Base-by-base conservation (phyloP, 805 yeast genomes). In the Vanderwaltozyma yarrowii region DNA sequence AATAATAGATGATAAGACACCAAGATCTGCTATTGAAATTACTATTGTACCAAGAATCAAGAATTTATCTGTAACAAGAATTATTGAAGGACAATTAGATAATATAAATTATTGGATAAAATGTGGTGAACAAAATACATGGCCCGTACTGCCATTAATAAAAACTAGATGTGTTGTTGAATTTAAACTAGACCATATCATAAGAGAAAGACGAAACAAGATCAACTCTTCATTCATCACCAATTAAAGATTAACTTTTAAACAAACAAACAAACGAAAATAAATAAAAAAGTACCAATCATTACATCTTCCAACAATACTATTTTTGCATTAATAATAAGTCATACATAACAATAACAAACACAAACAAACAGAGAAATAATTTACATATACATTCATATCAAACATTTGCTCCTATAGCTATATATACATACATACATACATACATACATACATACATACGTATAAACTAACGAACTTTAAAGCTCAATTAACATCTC, bases 91-190 rank as follows among this genome's bases (percentile, higher is more conserved):
- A 3, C 79, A 79, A 49, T 71, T 80, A 52, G 80, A 76, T 41
- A 87, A 85, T 56, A 80, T 87, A 17, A 81, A 86, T 5, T 85
- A 86, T 54, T 89, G 96, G 94, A 76, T 87, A 12, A 65, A 73
- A 37, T 85, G 88, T 24, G 98, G 98, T 5, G 96, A 89, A 58
- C 68, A 81, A 45, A 81, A 95, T 32, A 86, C 87, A 2, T 92
- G 97, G 97, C 94, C 95, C 1, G 73, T 85, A 36, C 67, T 85
- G 43, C 85, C 95, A 0, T 65, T 87, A 27, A 66, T 92, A 23
- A 79, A 87, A 76, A 81, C 95, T 1, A 67, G 98, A 33, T 84
- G 96, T 51, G 77, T 88, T 1, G 81, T 89, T 38, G 98, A 89
- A 65, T 85, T 81, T 61, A 81, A 87, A 19, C 66, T 89, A 39